phyloP scores from a whole-genome alignment of 169 alveolate species.

The Plasmodium malariae region DNA sequence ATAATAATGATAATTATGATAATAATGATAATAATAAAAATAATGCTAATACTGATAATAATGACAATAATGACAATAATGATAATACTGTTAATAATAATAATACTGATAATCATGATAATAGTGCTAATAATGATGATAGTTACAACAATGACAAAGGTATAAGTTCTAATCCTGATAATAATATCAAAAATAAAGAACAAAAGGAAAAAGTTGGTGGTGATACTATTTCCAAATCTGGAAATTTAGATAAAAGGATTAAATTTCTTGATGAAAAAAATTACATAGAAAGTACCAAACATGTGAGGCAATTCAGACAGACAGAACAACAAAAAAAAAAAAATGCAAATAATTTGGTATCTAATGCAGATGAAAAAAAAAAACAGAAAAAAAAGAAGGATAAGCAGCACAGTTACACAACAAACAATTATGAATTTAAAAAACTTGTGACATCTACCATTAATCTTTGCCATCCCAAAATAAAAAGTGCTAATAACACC shows the following conservation, averaged over 20 bases:
- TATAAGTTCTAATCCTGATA: not conserved
- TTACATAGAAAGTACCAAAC: not conserved
- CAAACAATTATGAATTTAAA: conserved; percentile 44
- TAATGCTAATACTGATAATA: too few species aligned
- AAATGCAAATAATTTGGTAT: not conserved
- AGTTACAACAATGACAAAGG: not conserved
- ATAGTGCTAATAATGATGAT: not conserved
- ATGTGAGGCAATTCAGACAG: not conserved
- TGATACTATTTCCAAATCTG: not conserved
- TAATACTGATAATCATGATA: not conserved
- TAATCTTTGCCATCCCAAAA: conserved; percentile 58
- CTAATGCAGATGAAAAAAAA: not conserved
- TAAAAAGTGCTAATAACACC: conserved; percentile 27
- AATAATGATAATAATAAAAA: too few species aligned
- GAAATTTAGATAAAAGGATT: conserved; percentile 15
- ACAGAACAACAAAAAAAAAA: not conserved
- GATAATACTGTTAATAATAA: too few species aligned
- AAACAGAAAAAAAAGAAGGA: not conserved
- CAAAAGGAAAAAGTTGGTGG: not conserved
- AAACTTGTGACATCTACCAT: conserved; percentile 43
- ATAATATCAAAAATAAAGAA: not conserved
- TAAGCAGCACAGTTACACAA: not conserved
- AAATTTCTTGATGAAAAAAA: conserved; percentile 12
- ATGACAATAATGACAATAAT: too few species aligned
- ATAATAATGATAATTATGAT: too few species aligned